Conservation (phyloP, 164 flowering plant species). For the Malania oleifera region DNA sequence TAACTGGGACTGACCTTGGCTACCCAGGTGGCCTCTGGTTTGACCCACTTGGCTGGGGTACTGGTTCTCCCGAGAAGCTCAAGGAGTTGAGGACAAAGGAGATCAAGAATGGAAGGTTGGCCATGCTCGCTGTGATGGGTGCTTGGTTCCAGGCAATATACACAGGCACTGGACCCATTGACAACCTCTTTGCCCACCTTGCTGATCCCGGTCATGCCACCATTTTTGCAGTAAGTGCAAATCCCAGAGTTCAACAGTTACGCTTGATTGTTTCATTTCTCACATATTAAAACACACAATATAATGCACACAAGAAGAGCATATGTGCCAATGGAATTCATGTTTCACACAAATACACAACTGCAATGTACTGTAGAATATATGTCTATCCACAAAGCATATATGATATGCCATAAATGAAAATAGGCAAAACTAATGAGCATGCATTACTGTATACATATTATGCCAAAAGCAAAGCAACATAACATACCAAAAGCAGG, state of each 20-base stretch:
- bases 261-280: not conserved
- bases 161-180: constrained; percentile 96
- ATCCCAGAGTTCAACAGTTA: not conserved
- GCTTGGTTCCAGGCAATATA: constrained; percentile 93
- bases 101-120: constrained; percentile 94
- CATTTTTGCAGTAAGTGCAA: constrained; percentile 67
- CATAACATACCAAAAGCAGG: too few species aligned
- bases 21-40: constrained; percentile 99
- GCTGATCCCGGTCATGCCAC: constrained; percentile 99
- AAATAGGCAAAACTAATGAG: too few species aligned
- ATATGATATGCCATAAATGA: too few species aligned
- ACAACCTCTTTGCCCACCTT: constrained; percentile 95
- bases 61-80: constrained; percentile 64
- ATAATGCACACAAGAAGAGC: too few species aligned
- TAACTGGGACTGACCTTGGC: constrained; percentile 94
- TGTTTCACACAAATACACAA: too few species aligned
- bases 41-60: constrained; percentile 96
- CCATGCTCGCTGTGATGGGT: constrained; percentile 97
- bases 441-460: too few species aligned
- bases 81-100: constrained; percentile 93
- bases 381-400: too few species aligned
- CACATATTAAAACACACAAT: too few species aligned
- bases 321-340: too few species aligned
- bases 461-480: too few species aligned
- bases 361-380: too few species aligned